Percentiles rank a stretch among this genome's conserved stretches.
phyloP scores from a whole-genome alignment of 2,329 filamentous ascomycete genomes.

The Colletotrichum sojae region DNA sequence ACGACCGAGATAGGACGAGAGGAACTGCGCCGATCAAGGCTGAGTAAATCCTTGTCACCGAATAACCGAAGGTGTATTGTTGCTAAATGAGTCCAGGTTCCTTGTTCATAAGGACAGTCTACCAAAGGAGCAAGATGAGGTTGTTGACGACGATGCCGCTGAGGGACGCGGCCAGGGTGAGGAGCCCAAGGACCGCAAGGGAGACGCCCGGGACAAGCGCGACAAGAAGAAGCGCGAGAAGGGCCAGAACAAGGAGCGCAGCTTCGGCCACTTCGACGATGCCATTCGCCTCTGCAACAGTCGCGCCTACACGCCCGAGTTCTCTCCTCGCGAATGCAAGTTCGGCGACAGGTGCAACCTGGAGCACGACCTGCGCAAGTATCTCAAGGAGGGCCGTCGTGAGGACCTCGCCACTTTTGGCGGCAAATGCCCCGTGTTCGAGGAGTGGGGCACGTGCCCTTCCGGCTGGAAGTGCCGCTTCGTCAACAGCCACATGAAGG shows the following conservation, averaged over 20 bases:
- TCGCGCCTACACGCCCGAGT: conserved; percentile 80
- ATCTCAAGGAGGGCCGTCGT: conserved; percentile 85
- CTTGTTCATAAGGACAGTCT: conserved; percentile 47
- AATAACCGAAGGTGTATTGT: neutral
- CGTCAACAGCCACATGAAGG: conserved; percentile 86
- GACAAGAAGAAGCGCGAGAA: conserved; percentile 66
- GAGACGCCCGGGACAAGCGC: conserved; percentile 51
- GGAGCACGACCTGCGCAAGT: conserved; percentile 87
- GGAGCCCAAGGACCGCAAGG: conserved; percentile 70
- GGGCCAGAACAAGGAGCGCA: conserved; percentile 83
- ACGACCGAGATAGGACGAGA: conserved; percentile 42
- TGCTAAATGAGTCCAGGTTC: conserved; percentile 47
- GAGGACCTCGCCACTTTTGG: conserved; percentile 83
- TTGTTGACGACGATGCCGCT: conserved; percentile 64
- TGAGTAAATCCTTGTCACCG: conserved; percentile 48
- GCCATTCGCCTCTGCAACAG: conserved; percentile 83
- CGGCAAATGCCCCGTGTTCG: conserved; percentile 86
- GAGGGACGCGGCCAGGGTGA: conserved; percentile 57
- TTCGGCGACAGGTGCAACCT: conserved; percentile 87
- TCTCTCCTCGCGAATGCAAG: conserved; percentile 82
- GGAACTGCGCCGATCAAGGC: conserved; percentile 54
- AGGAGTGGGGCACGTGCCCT: conserved; percentile 80
- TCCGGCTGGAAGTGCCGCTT: conserved; percentile 97
- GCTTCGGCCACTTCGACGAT: conserved; percentile 86
- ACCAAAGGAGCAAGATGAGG: conserved; percentile 70